These are phyloP conservation scores for Cystobasidium pallidum DNA, from an alignment of 1,284 basidiomycete genomes.

Conservation along the genomic window DNA sequence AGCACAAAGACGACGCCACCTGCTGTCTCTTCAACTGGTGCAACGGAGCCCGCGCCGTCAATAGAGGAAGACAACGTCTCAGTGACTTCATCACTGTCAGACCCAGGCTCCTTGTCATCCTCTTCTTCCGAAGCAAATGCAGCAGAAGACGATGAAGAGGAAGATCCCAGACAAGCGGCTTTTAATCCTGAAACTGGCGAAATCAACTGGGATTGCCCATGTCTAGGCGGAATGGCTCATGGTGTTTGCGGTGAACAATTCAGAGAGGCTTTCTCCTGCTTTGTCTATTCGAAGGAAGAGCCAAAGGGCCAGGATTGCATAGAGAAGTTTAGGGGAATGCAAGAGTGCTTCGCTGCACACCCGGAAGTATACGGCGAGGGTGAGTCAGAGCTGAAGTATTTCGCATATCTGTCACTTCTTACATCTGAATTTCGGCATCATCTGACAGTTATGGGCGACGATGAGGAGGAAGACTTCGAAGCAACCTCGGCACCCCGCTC, in stretches of 20 bases:
- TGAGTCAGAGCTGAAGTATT: slow-evolving; percentile 57
- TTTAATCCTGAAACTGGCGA: slow-evolving; percentile 93
- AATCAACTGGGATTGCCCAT: slow-evolving; percentile 98
- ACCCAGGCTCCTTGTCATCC: slow-evolving; percentile 22
- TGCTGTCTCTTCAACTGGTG: slow-evolving; percentile 27
- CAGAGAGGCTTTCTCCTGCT: slow-evolving; percentile 95
- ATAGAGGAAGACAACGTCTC: slow-evolving; percentile 5
- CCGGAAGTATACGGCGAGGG: slow-evolving; percentile 94
- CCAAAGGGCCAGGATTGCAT: slow-evolving; percentile 98
- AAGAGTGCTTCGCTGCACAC: slow-evolving; percentile 94
- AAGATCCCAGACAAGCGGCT: slow-evolving; percentile 57
- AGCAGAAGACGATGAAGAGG: slow-evolving; percentile 31
- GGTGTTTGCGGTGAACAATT: slow-evolving; percentile 95
- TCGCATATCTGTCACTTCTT: too few relatives aligned
- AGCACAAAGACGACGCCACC: slow-evolving; percentile 11
- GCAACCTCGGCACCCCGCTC: background rate
- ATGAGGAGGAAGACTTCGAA: slow-evolving; percentile 44
- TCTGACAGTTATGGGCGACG: slow-evolving; percentile 33
- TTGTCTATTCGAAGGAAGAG: slow-evolving; percentile 89
- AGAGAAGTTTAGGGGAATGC: slow-evolving; percentile 97
- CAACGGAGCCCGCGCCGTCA: background rate
- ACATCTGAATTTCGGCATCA: background rate
- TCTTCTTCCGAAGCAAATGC: background rate
- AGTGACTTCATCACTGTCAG: slow-evolving; percentile 24
- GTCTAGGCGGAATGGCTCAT: slow-evolving; percentile 96